phyloP scores from a whole-genome alignment of 208 protist species.

The Borovskyia barvae region DNA sequence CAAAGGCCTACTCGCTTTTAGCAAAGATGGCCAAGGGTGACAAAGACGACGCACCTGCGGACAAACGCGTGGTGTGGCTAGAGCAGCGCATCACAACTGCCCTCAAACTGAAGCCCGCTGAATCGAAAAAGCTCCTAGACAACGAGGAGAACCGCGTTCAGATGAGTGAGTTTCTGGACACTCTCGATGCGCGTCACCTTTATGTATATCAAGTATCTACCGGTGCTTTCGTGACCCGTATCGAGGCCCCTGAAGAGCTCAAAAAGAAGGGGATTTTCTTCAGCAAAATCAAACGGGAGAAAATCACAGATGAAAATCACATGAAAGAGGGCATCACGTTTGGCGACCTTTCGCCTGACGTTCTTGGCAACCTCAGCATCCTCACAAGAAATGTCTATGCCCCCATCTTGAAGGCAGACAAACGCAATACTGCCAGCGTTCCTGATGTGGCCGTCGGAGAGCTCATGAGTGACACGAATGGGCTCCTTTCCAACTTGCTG shows the following conservation, averaged over 20 bases:
- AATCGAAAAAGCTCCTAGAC: constrained; percentile 89
- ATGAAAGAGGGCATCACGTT: constrained; percentile 86
- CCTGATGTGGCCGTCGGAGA: constrained; percentile 93
- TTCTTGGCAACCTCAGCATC: constrained; percentile 67
- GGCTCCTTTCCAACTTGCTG: constrained; percentile 82
- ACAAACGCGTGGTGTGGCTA: constrained; percentile 92
- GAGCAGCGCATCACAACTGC: constrained; percentile 86
- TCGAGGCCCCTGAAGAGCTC: constrained; percentile 86
- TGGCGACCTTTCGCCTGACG: constrained; percentile 76
- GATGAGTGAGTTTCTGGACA: constrained; percentile 92
- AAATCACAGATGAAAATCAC: constrained; percentile 83
- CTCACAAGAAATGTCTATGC: constrained; percentile 89
- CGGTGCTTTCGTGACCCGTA: constrained; percentile 74
- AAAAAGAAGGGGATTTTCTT: constrained; percentile 93
- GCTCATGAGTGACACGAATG: constrained; percentile 91
- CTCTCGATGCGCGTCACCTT: constrained; percentile 83
- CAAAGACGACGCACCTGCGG: constrained; percentile 87
- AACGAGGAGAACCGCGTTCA: constrained; percentile 90
- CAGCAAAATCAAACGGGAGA: constrained; percentile 89
- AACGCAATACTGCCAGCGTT: constrained; percentile 80
- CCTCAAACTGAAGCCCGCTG: constrained; percentile 87
- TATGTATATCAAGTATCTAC: constrained; percentile 88
- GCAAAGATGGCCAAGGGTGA: constrained; percentile 80
- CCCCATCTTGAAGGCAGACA: constrained; percentile 82
- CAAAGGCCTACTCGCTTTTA: no score